Conservation (phyloP, 345 rosid genomes). For the Euclidium syriacum region DNA sequence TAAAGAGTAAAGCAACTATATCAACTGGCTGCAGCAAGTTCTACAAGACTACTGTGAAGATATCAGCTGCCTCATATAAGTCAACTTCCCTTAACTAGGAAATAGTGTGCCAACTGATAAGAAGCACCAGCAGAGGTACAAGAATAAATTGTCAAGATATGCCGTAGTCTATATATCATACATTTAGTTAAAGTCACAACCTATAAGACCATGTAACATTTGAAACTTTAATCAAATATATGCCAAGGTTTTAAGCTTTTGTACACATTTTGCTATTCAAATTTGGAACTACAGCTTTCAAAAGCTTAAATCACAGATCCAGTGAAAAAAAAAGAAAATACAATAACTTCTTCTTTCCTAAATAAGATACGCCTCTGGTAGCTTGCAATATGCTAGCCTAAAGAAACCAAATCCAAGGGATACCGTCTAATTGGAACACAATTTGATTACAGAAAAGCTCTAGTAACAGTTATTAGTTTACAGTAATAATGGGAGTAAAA, state of each 20-base stretch:
- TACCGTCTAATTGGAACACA: neutral
- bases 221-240: neutral
- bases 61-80: slow-evolving; percentile 10
- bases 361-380: neutral
- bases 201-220: neutral
- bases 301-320: neutral
- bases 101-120: neutral
- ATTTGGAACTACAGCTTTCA: neutral
- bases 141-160: neutral
- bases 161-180: neutral
- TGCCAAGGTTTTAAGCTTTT: neutral
- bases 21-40: slow-evolving; percentile 6
- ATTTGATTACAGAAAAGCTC: neutral
- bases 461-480: neutral
- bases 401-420: neutral
- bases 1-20: neutral
- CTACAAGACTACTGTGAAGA: slow-evolving; percentile 6
- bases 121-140: neutral
- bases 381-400: neutral
- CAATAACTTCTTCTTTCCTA: neutral
- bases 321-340: neutral
- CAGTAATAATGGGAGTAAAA: neutral
- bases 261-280: neutral
- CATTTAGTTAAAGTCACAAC: neutral
- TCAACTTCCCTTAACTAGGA: neutral